Base-by-base conservation (phyloP, 1,284 basidiomycete species). In the Lentinula novae-zelandiae region DNA sequence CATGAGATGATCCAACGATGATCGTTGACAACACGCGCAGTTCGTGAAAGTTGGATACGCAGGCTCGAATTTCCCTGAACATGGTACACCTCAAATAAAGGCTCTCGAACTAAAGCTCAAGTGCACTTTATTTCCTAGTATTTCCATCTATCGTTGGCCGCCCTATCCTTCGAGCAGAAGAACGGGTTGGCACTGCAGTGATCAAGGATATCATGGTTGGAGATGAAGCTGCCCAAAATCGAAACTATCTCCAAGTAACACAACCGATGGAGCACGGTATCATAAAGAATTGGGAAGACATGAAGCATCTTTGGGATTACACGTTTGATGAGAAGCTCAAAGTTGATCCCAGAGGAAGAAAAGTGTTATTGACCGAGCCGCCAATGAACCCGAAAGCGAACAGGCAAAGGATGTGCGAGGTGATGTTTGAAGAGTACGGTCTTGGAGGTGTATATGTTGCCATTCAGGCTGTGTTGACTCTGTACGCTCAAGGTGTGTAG, bases 251-350 rank as follows among this genome's bases (percentile, higher is more conserved):
- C 34, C 96, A 99, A 76, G 85, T 99, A 60, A 92, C 94, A 1
- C 96, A 99, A 70, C 96, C 97, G 2, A 96, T 99, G 93, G 97
- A 99, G 74, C 97, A 99, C 76, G 97, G 97, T 60, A 97, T 99
- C 74, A 90, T 99, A 60, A 90, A 92, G 70, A 97, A 99, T 77
- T 99, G 96, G 95, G 93, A 95, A 70, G 97, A 99, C 76, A 99
- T 99, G 97, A 90, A 90, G 71, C 87, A 95, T 70, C 82, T 99
- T 12, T 99, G 96, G 97, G 89, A 99, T 77, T 98, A 99, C 74
- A 99, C 96, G 1, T 99, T 99, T 74, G 82, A 94, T 71, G 93
- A 98, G 77, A 99, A 99, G 78, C 85, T 99, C 62, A 83, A 86
- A 67, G 83, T 98, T 67, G 90, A 98, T 71, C 89, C 96, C 27